Conservation (phyloP, 2,329 filamentous ascomycete species). For the Aspergillus chevalieri region DNA sequence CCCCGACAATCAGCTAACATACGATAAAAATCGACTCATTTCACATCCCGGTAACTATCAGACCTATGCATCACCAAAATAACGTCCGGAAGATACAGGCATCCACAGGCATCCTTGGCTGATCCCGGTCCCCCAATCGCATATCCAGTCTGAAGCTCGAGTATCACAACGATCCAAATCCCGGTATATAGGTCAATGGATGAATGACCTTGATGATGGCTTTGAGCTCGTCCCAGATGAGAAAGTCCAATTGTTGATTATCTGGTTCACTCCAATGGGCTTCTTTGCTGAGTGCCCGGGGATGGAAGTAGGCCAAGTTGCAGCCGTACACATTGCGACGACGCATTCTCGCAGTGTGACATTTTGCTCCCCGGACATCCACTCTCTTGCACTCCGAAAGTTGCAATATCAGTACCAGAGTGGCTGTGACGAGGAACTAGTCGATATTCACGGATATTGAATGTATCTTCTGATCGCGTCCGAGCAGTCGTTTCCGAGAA, state of each 20-base stretch:
- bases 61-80: no score
- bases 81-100: no score
- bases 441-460: constrained; percentile 9
- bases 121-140: no score
- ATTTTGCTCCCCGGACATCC: constrained; percentile 1
- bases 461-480: neutral
- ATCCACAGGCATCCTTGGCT: no score
- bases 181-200: constrained; percentile 8
- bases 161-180: no score
- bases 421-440: neutral
- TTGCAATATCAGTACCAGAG: constrained; percentile 1
- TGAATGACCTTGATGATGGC: neutral
- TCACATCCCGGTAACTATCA: no score
- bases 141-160: no score
- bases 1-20: no score
- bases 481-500: constrained; percentile 3
- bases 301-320: constrained; percentile 1
- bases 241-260: constrained; percentile 2
- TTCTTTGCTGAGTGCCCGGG: neutral
- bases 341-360: constrained; percentile 1
- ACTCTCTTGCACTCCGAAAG: neutral
- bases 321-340: constrained; percentile 5
- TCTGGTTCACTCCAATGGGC: constrained; percentile 3
- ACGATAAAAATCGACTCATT: no score
- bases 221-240: constrained; percentile 4